phyloP scores from a whole-genome alignment of 306 rosid genomes.

The Fragaria nilgerrensis region DNA sequence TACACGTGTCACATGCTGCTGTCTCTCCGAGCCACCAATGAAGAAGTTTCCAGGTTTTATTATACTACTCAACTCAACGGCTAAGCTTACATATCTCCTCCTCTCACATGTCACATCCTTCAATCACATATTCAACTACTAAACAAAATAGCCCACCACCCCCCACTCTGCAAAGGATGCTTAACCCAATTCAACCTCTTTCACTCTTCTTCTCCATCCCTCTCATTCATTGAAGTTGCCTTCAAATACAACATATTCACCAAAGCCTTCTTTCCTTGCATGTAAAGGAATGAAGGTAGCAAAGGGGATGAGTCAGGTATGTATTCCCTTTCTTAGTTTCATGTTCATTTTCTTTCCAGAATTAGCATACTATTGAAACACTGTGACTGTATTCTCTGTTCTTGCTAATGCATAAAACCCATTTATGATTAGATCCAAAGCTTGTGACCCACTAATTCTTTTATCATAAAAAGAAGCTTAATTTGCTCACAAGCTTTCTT shows the following conservation, averaged over 20 bases:
- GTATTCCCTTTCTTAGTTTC: background rate
- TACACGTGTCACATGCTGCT: background rate
- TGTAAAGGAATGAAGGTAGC: background rate
- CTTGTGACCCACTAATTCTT: background rate
- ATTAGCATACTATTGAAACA: background rate
- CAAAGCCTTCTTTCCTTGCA: slow-evolving; percentile 1
- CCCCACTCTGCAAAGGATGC: background rate
- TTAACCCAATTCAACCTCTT: background rate
- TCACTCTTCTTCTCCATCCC: background rate
- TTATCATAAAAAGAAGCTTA: background rate
- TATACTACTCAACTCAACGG: background rate
- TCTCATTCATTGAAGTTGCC: background rate
- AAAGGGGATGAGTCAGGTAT: background rate
- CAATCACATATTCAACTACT: background rate
- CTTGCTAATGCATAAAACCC: background rate
- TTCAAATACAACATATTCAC: background rate
- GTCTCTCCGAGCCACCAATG: background rate
- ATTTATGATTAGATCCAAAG: background rate
- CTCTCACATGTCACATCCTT: background rate
- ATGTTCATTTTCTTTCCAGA: background rate
- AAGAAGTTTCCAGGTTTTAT: background rate
- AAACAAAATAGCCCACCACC: background rate
- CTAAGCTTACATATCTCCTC: background rate
- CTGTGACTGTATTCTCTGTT: background rate
- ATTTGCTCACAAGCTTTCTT: slow-evolving; percentile 7